These are phyloP conservation scores for Hymenotorrendiella dingleyae DNA, from an alignment of 2,329 filamentous ascomycete genomes.

Conservation along the genomic window DNA sequence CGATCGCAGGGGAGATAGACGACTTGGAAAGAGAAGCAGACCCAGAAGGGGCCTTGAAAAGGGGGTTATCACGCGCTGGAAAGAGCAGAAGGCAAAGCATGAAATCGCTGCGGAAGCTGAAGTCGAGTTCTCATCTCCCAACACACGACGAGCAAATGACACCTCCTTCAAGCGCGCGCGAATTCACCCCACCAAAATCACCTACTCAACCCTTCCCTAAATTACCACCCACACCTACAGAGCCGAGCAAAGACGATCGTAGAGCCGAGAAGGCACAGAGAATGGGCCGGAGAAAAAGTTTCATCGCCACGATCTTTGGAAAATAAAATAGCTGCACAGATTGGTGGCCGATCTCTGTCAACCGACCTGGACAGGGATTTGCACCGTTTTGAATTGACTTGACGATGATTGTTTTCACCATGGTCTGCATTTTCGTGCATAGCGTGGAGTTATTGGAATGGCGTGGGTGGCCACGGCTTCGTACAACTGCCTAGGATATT, in stretches of 20 bases:
- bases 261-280: slow-evolving; percentile 26
- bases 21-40: slow-evolving; percentile 32
- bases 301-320: slow-evolving; percentile 40
- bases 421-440: slow-evolving; percentile 3
- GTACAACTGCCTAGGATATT: too few relatives aligned
- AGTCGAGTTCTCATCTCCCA: slow-evolving; percentile 17
- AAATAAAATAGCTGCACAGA: too few relatives aligned
- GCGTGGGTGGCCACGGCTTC: too few relatives aligned
- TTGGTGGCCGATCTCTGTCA: too few relatives aligned
- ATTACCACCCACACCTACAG: slow-evolving; percentile 19
- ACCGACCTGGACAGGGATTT: too few relatives aligned
- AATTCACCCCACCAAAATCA: slow-evolving; percentile 16
- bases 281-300: slow-evolving; percentile 40
- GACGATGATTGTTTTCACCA: too few relatives aligned
- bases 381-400: too few relatives aligned
- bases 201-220: neutral
- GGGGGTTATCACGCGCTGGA: slow-evolving; percentile 14
- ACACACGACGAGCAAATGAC: slow-evolving; percentile 22
- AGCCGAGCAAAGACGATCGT: slow-evolving; percentile 17
- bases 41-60: slow-evolving; percentile 14
- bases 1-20: slow-evolving; percentile 62
- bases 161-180: slow-evolving; percentile 10
- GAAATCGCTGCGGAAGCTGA: slow-evolving; percentile 30
- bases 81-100: slow-evolving; percentile 34
- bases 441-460: slow-evolving; percentile 10